phyloP scores from a whole-genome alignment of 371 early-diverging fungal genomes.

The Gilbertella persicaria region DNA sequence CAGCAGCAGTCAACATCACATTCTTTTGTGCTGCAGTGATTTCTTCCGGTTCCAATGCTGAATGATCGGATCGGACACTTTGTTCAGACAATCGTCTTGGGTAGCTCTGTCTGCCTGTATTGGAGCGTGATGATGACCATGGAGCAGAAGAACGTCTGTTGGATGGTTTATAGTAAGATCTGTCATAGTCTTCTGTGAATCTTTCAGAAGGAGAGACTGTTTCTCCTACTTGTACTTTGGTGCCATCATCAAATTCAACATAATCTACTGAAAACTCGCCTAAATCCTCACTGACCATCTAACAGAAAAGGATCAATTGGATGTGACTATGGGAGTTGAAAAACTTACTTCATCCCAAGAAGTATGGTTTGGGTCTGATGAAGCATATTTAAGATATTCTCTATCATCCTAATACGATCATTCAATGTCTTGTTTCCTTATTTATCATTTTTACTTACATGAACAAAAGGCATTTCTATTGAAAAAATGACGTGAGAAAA shows the following conservation, averaged over 20 bases:
- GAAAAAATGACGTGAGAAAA: too few species aligned
- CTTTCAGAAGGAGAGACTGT: slow-evolving; percentile 38
- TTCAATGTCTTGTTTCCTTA: not conserved
- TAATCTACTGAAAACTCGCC: slow-evolving; percentile 28
- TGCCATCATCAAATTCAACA: slow-evolving; percentile 38
- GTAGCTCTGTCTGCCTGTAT: too few species aligned
- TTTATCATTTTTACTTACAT: slow-evolving; percentile 1
- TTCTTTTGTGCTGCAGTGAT: slow-evolving; percentile 39
- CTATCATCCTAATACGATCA: slow-evolving; percentile 17
- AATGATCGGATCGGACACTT: slow-evolving; percentile 31
- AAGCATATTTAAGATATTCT: slow-evolving; percentile 18
- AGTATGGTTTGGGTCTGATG: slow-evolving; percentile 22
- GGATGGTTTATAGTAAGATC: slow-evolving; percentile 15
- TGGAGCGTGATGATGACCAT: slow-evolving; percentile 21
- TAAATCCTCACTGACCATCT: slow-evolving; percentile 35
- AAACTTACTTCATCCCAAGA: slow-evolving; percentile 45
- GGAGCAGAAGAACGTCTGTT: not conserved
- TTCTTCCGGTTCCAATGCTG: slow-evolving; percentile 25
- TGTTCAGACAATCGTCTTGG: slow-evolving; percentile 36
- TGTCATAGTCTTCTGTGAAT: slow-evolving; percentile 53
- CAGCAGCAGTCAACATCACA: slow-evolving; percentile 48
- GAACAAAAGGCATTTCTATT: too few species aligned
- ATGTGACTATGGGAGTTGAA: not conserved
- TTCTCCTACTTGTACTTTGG: slow-evolving; percentile 16
- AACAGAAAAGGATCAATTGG: not conserved